Conservation (phyloP, 805 yeast species). For the Wickerhamiella lipophila region DNA sequence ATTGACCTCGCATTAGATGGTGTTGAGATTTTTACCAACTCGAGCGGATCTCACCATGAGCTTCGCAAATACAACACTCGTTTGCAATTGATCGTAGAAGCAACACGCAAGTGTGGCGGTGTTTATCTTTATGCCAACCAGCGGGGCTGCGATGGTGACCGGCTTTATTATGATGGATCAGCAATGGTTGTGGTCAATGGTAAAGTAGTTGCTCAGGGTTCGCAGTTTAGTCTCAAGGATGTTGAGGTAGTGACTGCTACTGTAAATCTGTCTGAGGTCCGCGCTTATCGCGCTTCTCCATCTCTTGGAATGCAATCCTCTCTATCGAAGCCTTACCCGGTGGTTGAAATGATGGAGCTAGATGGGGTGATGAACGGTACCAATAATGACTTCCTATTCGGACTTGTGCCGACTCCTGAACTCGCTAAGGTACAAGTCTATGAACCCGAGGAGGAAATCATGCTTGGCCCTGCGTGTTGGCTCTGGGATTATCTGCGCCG, state of each 20-base stretch:
- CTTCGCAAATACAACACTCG: conserved; percentile 78
- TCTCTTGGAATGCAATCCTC: conserved; percentile 64
- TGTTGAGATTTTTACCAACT: conserved; percentile 91
- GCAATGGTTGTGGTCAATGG: conserved; percentile 92
- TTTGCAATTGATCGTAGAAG: conserved; percentile 73
- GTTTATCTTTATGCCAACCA: conserved; percentile 88
- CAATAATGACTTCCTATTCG: conserved; percentile 10
- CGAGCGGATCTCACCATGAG: conserved; percentile 97
- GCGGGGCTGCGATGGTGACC: conserved; percentile 96
- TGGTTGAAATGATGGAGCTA: conserved; percentile 3
- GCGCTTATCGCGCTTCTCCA: conserved; percentile 58
- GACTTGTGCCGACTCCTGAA: conserved; percentile 45
- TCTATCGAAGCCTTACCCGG: conserved; percentile 3
- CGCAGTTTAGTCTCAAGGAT: conserved; percentile 78
- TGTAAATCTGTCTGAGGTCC: conserved; percentile 80
- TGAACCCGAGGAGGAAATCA: conserved; percentile 89
- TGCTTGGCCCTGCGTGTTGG: conserved; percentile 99
- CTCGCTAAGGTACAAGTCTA: conserved; percentile 46
- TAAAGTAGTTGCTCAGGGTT: conserved; percentile 78
- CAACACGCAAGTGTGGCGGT: conserved; percentile 95
- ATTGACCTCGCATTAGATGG: conserved; percentile 87
- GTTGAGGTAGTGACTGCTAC: conserved; percentile 96
- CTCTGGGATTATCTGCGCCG: conserved; percentile 95
- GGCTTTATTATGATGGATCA: conserved; percentile 94
- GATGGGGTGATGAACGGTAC: conserved; percentile 2